Evolutionary conservation across 208 protist species (phyloP), one percentile per base, ranked within the genome.

Genomic region (Acanthamoeba polyphaga): DNA sequence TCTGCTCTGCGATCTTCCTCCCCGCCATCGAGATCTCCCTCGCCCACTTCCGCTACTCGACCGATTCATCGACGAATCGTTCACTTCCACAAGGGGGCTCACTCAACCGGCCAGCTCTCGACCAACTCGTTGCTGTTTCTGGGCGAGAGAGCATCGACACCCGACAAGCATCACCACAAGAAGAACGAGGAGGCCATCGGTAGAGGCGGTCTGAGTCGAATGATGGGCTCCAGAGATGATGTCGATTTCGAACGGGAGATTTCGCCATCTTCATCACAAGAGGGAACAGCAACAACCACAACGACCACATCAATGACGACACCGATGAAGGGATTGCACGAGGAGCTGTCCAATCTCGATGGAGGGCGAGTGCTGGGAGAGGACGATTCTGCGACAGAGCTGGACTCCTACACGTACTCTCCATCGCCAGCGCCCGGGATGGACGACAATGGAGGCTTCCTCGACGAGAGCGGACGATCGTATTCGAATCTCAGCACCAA

Each of bases 181-280:
- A n/a, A 34, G 34, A 34, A 34, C 38, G 78, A 85, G 49, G 46
- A 85, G n/a, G 34, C 78, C n/a, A 9, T 85, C 15, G 78, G 78
- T 8, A 51, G 78, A 60, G 78, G 78, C 78, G 46, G 78, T 12
- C 78, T 85, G 38, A 85, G 78, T 60, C 29, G 78, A 62, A 22
- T n/a, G 24, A 85, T 85, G 46, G 78, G 10, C 24, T 62, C 78
- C 13, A 43, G 19, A 15, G 74, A 82, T 1, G 38, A 43, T 51
- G 43, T 82, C n/a, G 43, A 82, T 74, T 34, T n/a, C 66, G 32
- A 74, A n/a, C 66, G 66, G 19, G 53, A 60, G 53, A 60, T 60
- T 60, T 60, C 66, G 24, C 12, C 24, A 22, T 29, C 62, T 34
- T 1, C 34, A 74, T n/a, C 32, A 74, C 66, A 34, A 74, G 66